Evolutionary conservation across 75 land plant species (phyloP).

Genomic region (Selaginella tamariscina): DNA sequence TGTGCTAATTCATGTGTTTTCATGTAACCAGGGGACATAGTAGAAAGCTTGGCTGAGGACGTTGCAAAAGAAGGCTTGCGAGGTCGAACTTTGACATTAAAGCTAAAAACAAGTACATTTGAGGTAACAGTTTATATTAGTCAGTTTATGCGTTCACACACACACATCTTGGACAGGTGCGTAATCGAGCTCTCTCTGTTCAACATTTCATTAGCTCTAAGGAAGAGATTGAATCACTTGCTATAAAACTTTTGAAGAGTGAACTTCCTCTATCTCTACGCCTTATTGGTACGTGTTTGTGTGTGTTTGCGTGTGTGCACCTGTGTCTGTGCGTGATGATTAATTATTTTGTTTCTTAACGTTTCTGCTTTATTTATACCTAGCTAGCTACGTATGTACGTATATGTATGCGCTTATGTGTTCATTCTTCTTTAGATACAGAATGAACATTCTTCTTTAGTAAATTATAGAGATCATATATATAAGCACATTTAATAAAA

Average conservation of each 20-base stretch:
- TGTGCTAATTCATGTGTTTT: neutral
- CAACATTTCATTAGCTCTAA: constrained; percentile 43
- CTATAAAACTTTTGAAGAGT: constrained; percentile 56
- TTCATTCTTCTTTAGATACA: too few species aligned
- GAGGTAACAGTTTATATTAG: constrained; percentile 36
- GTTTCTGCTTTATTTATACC: neutral
- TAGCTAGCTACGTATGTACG: too few species aligned
- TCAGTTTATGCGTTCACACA: neutral
- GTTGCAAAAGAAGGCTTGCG: constrained; percentile 56
- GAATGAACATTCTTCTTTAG: neutral
- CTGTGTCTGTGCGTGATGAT: too few species aligned
- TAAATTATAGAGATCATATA: too few species aligned
- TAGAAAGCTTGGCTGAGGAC: constrained; percentile 50
- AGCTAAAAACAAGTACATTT: constrained; percentile 72
- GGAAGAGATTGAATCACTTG: constrained; percentile 51
- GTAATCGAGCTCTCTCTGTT: constrained; percentile 60
- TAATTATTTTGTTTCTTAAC: constrained; percentile 15
- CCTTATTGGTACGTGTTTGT: constrained; percentile 51
- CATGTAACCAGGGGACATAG: constrained; percentile 43
- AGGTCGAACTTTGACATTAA: constrained; percentile 74
- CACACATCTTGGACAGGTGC: constrained; percentile 36
- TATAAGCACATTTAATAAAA: neutral
- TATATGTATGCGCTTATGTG: too few species aligned
- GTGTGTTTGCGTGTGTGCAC: too few species aligned
- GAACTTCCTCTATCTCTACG: constrained; percentile 76